A percentile compares a stretch with the other conserved stretches of the same genome.
phyloP scores from a whole-genome alignment of 768 basidiomycete species.

The Pisolithus sp. region DNA sequence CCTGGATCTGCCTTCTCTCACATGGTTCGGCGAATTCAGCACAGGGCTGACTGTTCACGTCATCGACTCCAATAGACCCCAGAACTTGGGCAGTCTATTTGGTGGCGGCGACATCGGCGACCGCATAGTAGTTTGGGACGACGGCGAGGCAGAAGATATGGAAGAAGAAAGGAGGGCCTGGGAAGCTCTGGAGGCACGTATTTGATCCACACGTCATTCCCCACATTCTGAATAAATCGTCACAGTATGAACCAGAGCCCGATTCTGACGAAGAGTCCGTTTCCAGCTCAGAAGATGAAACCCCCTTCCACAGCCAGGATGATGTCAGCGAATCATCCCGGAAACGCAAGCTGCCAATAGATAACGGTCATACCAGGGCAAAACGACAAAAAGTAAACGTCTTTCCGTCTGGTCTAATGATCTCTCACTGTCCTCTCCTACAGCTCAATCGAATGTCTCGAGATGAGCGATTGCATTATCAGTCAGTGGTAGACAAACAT shows the following conservation, averaged over 20 bases:
- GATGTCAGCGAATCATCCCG: slow-evolving; percentile 29
- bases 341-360: slow-evolving; percentile 44
- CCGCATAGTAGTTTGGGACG: slow-evolving; percentile 88
- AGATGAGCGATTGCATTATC: slow-evolving; percentile 62
- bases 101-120: slow-evolving; percentile 59
- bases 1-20: slow-evolving; percentile 67
- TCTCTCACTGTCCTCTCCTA: slow-evolving; percentile 20
- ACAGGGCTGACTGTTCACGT: slow-evolving; percentile 72
- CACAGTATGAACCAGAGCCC: slow-evolving; percentile 71
- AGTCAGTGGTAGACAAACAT: slow-evolving; percentile 67
- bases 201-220: neutral
- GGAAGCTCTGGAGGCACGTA: slow-evolving; percentile 72
- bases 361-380: slow-evolving; percentile 32
- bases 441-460: slow-evolving; percentile 54
- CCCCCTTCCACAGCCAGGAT: slow-evolving; percentile 37
- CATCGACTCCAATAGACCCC: slow-evolving; percentile 89
- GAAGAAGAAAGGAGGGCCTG: slow-evolving; percentile 72
- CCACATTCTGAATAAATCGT: slow-evolving; percentile 4
- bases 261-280: slow-evolving; percentile 60
- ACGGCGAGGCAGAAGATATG: slow-evolving; percentile 70
- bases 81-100: slow-evolving; percentile 84
- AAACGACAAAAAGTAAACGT: slow-evolving; percentile 56
- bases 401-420: slow-evolving; percentile 1
- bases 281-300: slow-evolving; percentile 38
- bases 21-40: slow-evolving; percentile 73